Evolutionary conservation across 768 basidiomycete species (phyloP).

Genomic region (Kwoniella shandongensis): DNA sequence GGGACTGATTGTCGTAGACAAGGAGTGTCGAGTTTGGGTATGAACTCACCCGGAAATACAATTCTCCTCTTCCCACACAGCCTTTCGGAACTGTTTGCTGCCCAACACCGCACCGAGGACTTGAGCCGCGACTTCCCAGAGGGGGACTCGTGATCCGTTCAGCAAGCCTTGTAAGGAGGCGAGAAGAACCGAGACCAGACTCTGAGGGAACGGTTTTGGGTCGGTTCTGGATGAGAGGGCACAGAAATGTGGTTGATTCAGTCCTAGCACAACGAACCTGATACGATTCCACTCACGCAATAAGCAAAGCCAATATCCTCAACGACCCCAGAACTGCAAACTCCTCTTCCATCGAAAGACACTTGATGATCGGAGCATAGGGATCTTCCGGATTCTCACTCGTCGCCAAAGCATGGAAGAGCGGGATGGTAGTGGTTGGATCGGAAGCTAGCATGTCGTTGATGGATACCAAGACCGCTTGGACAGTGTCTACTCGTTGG

Average conservation of each 20-base stretch:
- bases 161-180: constrained; percentile 59
- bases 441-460: constrained; percentile 66
- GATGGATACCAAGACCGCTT: constrained; percentile 75
- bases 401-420: constrained; percentile 43
- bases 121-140: constrained; percentile 84
- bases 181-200: constrained; percentile 31
- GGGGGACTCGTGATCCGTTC: constrained; percentile 56
- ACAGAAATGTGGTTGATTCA: too few species aligned
- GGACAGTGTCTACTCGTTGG: constrained; percentile 69
- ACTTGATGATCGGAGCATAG: constrained; percentile 57
- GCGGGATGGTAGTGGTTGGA: constrained; percentile 38
- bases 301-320: constrained; percentile 81
- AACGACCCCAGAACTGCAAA: constrained; percentile 89
- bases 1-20: neutral
- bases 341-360: constrained; percentile 82
- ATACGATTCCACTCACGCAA: constrained; percentile 60
- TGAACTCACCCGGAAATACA: constrained; percentile 52
- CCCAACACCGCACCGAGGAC: constrained; percentile 82
- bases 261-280: too few species aligned
- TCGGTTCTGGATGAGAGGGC: constrained; percentile 37
- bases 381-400: constrained; percentile 32
- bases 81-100: constrained; percentile 73
- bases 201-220: constrained; percentile 42
- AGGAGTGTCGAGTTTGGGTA: too few species aligned
- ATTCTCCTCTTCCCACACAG: constrained; percentile 66